Percentiles rank a stretch among this genome's conserved stretches.
Evolutionary conservation across 495 filamentous ascomycete species (phyloP).

Genomic region (Aspergillus bridgeri): DNA sequence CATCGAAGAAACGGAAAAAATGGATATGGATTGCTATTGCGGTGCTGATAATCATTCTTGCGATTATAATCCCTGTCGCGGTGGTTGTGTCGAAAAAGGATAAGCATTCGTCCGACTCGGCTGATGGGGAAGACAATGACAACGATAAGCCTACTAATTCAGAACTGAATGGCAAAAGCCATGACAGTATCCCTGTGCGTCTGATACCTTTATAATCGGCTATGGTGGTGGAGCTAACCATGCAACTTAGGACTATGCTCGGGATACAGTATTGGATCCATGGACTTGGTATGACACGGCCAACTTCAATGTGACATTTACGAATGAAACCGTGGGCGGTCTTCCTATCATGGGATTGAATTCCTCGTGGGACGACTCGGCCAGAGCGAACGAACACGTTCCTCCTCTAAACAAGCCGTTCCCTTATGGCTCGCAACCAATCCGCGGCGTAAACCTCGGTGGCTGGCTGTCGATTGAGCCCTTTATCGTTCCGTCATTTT

Average conservation of each 20-base stretch:
- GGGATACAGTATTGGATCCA: constrained; percentile 81
- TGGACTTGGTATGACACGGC: constrained; percentile 89
- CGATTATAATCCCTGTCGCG: constrained; percentile 71
- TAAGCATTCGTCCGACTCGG: constrained; percentile 18
- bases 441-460: constrained; percentile 88
- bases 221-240: neutral
- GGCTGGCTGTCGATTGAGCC: constrained; percentile 95
- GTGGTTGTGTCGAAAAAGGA: constrained; percentile 70
- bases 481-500: constrained; percentile 91
- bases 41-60: constrained; percentile 56
- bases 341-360: constrained; percentile 88
- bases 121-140: neutral
- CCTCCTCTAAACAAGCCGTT: constrained; percentile 67
- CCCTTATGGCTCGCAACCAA: constrained; percentile 73
- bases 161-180: constrained; percentile 56
- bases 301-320: constrained; percentile 95
- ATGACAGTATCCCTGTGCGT: constrained; percentile 58
- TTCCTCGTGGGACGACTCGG: constrained; percentile 81
- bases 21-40: constrained; percentile 34
- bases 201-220: neutral
- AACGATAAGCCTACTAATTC: constrained; percentile 43
- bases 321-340: constrained; percentile 75
- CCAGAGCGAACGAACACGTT: constrained; percentile 71
- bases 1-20: constrained; percentile 36
- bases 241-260: constrained; percentile 45